These are phyloP conservation scores for Epicoccum nigrum DNA, from an alignment of 2,329 filamentous ascomycete genomes.

Conservation along the genomic window DNA sequence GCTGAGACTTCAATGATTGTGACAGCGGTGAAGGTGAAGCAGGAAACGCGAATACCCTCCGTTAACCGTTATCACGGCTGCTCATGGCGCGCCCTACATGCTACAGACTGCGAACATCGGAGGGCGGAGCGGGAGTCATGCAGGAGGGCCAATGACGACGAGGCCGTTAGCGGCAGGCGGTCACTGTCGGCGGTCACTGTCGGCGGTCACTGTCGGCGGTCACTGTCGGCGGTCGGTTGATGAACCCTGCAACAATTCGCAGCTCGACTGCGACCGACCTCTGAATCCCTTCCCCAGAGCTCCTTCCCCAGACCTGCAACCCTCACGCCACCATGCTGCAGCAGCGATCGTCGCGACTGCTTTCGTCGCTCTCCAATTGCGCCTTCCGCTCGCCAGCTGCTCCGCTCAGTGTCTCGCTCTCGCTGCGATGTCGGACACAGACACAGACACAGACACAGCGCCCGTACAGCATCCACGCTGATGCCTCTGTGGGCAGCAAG, in stretches of 20 bases:
- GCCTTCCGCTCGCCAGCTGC: constrained; percentile 34
- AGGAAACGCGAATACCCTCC: constrained; percentile 30
- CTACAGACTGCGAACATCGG: constrained; percentile 11
- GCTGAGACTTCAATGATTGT: too few species aligned
- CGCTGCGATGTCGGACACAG: constrained; percentile 55
- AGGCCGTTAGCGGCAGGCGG: constrained; percentile 18
- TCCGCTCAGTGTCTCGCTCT: constrained; percentile 47
- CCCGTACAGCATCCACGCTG: constrained; percentile 57
- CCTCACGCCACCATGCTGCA: constrained; percentile 43
- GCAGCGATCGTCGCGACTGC: constrained; percentile 41
- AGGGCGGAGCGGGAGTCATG: neutral
- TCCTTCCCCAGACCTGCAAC: constrained; percentile 18
- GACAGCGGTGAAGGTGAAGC: too few species aligned
- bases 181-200: constrained; percentile 33
- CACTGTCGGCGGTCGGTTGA: constrained; percentile 38
- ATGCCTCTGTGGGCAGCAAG: constrained; percentile 56
- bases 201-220: constrained; percentile 27
- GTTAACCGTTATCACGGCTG: constrained; percentile 29
- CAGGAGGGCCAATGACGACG: constrained; percentile 6
- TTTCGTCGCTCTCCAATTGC: constrained; percentile 41
- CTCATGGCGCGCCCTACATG: constrained; percentile 22
- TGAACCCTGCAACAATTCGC: constrained; percentile 29
- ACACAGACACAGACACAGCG: too few species aligned
- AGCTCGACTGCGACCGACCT: constrained; percentile 15
- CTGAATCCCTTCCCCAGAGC: constrained; percentile 21